These are phyloP conservation scores for Phoma sp. DNA, from an alignment of 2,329 filamentous ascomycete species.

Conservation along the genomic window DNA sequence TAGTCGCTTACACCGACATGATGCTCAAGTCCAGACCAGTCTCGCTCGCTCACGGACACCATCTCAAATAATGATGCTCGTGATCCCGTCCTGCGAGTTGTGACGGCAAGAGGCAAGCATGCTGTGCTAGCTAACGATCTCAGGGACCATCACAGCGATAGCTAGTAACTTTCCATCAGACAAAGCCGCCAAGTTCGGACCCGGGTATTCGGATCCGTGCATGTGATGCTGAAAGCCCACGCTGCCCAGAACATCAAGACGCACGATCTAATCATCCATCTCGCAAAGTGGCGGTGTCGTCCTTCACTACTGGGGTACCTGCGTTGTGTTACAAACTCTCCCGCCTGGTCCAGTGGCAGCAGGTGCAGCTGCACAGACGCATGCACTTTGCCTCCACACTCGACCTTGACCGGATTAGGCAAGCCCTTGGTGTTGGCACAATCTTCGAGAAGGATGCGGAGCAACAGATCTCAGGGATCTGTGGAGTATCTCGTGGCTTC, in stretches of 20 bases:
- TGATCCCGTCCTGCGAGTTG: too few relatives aligned
- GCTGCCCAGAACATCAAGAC: not conserved
- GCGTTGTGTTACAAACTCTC: not conserved
- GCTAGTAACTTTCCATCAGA: too few relatives aligned
- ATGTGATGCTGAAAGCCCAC: too few relatives aligned
- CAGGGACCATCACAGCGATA: too few relatives aligned
- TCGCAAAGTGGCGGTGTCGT: not conserved
- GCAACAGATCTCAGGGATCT: not conserved
- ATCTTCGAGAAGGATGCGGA: not conserved
- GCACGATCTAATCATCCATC: not conserved
- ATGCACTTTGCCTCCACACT: constrained; percentile 3
- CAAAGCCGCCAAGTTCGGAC: too few relatives aligned
- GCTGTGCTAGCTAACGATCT: too few relatives aligned
- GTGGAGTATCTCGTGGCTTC: constrained; percentile 2
- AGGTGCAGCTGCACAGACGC: not conserved
- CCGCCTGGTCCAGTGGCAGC: not conserved
- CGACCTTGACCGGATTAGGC: not conserved
- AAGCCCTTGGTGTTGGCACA: constrained; percentile 10
- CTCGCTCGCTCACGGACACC: too few relatives aligned
- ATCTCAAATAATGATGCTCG: too few relatives aligned
- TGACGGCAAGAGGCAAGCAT: too few relatives aligned
- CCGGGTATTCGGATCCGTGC: too few relatives aligned
- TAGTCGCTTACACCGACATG: too few relatives aligned
- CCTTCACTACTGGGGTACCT: constrained; percentile 4
- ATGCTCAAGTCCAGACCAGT: too few relatives aligned